Evolutionary conservation across 345 rosid species (phyloP), one percentile per base, ranked within the genome.

Genomic region (Tarenaya hassleriana): DNA sequence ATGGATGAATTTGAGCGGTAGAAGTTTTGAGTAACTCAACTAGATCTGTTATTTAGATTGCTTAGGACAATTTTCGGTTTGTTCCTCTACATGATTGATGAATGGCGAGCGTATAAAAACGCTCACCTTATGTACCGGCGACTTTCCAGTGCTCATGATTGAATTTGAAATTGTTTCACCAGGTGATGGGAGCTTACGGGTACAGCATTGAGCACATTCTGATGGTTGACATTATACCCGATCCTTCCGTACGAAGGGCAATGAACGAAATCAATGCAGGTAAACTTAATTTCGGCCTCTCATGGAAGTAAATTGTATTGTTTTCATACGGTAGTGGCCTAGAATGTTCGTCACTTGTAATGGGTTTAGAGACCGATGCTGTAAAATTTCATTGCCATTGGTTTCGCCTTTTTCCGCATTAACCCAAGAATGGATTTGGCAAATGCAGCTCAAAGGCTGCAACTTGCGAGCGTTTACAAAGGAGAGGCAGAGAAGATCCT

Each of bases 261-360:
- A 88, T 94, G 99, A 94, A 94, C 34, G 99, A 94, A 76, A 94
- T 94, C 57, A 94, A 94, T 69, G 99, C 99, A 63, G 97, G 99
- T 92, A 70, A 58, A 6, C 5, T 18, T 33, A 1, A 3, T 55
- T 8, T 42, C 19, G 5, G 1, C 0, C 32, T 5, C 27, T 29
- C 11, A 1, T 4, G 10, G 24, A 10, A 27, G 7, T 46, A 11
- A 4, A 5, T 52, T 16, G 15, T n/a, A 4, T 29, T 4, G 29
- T 35, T 35, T 35, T 43, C 32, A 24, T 24, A 24, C 5, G 29
- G 29, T 2, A 24, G n/a, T n/a, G n/a, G 29, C 29, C 29, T 2
- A 24, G 29, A 24, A 2, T 24, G 29, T 24, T 24, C 5, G 29
- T 24, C 29, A 24, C 29, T 24, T 5, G 2, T 24, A 24, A 24